Conservation (phyloP, 2,329 filamentous ascomycete genomes). For the Coleophoma eucalyptorum region DNA sequence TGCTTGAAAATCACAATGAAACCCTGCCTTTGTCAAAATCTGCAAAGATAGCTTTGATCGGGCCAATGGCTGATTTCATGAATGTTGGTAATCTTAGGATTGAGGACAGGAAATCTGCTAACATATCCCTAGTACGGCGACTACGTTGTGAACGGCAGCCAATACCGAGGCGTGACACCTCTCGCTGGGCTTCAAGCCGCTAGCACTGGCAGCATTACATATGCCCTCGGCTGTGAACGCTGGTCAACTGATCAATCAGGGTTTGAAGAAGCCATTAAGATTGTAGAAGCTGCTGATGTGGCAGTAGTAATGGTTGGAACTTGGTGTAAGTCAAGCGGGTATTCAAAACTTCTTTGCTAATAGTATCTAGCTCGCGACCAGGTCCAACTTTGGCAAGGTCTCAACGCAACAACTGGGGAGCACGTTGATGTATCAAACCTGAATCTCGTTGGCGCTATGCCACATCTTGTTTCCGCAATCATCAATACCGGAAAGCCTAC, state of each 20-base stretch:
- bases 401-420: constrained; percentile 74
- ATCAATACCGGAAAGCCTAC: constrained; percentile 67
- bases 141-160: constrained; percentile 64
- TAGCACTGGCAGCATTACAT: constrained; percentile 57
- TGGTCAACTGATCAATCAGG: constrained; percentile 69
- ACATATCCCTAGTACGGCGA: constrained; percentile 56
- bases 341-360: background rate
- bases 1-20: constrained; percentile 72
- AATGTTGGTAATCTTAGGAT: constrained; percentile 43
- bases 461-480: constrained; percentile 61
- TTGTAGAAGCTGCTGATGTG: constrained; percentile 63
- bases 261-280: constrained; percentile 62
- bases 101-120: background rate
- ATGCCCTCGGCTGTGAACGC: constrained; percentile 66
- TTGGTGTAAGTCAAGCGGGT: constrained; percentile 42
- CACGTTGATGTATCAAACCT: constrained; percentile 64
- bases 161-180: constrained; percentile 64
- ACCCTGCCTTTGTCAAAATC: constrained; percentile 63
- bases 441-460: constrained; percentile 67
- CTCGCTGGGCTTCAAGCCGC: constrained; percentile 63
- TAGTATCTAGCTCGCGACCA: constrained; percentile 52
- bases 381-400: constrained; percentile 62
- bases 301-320: constrained; percentile 73
- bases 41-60: constrained; percentile 69
- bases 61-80: constrained; percentile 70